These are phyloP conservation scores for Lepiota brunneoincarnata DNA, from an alignment of 768 basidiomycete species.

Conservation along the genomic window DNA sequence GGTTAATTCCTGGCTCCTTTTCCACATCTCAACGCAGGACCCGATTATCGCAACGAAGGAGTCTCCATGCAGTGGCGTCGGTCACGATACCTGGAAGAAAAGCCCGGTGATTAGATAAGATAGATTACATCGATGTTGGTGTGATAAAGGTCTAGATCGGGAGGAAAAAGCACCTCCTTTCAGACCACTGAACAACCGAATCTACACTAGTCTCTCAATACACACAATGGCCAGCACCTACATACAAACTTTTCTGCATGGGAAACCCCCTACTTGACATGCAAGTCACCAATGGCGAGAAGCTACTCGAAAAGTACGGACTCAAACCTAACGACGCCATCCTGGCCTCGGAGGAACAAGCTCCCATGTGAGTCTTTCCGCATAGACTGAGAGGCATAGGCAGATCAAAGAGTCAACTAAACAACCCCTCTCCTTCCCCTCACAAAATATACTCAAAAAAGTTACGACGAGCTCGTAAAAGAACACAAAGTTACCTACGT, in stretches of 20 bases:
- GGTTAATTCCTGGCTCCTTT: too few relatives aligned
- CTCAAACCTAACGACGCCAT: conserved; percentile 96
- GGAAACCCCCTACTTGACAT: conserved; percentile 97
- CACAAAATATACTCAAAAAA: conserved; percentile 27
- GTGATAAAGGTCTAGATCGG: background rate
- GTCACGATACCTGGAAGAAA: too few relatives aligned
- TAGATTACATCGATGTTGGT: conserved; percentile 7
- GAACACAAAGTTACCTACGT: conserved; percentile 83
- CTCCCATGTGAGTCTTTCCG: conserved; percentile 61
- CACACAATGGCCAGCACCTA: conserved; percentile 37
- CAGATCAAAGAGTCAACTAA: background rate
- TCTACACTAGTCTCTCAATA: background rate
- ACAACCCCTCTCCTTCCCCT: background rate
- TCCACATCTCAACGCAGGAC: too few relatives aligned
- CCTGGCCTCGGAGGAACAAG: conserved; percentile 86
- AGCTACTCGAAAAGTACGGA: conserved; percentile 82
- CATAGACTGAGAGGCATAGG: too few relatives aligned
- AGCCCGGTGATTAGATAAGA: conserved; percentile 7
- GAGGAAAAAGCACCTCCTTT: background rate
- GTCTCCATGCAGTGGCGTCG: too few relatives aligned
- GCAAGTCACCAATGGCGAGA: conserved; percentile 85
- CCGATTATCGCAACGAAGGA: too few relatives aligned
- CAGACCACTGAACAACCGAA: background rate
- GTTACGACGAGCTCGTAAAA: conserved; percentile 85
- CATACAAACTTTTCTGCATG: conserved; percentile 79